Evolutionary conservation across 495 filamentous ascomycete species (phyloP).

Genomic region (Penicillium argentinense): DNA sequence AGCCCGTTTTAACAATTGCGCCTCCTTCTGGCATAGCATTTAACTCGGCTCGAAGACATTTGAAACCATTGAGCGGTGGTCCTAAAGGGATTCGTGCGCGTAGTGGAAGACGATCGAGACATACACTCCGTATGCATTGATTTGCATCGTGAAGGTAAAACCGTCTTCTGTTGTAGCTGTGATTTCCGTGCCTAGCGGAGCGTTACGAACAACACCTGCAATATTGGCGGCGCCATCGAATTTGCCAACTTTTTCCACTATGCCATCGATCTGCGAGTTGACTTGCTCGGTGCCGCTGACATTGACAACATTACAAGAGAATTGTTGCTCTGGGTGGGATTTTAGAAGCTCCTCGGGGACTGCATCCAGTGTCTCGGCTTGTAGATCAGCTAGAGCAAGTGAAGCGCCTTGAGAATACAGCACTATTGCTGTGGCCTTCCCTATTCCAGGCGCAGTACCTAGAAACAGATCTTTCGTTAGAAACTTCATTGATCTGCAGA

Average conservation of each 20-base stretch:
- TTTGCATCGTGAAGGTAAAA: not conserved
- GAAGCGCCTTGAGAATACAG: not conserved
- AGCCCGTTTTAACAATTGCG: not conserved
- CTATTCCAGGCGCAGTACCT: not conserved
- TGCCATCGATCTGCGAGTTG: not conserved
- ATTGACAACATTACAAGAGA: not conserved
- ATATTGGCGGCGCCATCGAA: not conserved
- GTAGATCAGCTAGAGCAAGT: not conserved
- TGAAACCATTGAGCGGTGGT: not conserved
- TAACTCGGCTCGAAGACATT: not conserved
- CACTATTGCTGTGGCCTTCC: not conserved
- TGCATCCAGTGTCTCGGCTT: not conserved
- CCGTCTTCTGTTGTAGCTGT: not conserved
- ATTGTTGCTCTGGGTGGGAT: not conserved
- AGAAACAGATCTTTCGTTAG: not conserved
- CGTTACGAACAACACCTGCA: not conserved
- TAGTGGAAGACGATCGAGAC: too few species aligned
- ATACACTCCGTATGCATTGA: not conserved
- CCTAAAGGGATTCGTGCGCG: too few species aligned
- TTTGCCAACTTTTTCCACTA: not conserved
- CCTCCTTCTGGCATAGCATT: not conserved
- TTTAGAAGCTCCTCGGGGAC: not conserved
- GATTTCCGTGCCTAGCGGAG: not conserved
- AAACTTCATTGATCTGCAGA: too few species aligned
- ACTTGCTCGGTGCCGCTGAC: not conserved